These are phyloP conservation scores for Dendrothele bispora DNA, from an alignment of 768 basidiomycete species.

Conservation along the genomic window DNA sequence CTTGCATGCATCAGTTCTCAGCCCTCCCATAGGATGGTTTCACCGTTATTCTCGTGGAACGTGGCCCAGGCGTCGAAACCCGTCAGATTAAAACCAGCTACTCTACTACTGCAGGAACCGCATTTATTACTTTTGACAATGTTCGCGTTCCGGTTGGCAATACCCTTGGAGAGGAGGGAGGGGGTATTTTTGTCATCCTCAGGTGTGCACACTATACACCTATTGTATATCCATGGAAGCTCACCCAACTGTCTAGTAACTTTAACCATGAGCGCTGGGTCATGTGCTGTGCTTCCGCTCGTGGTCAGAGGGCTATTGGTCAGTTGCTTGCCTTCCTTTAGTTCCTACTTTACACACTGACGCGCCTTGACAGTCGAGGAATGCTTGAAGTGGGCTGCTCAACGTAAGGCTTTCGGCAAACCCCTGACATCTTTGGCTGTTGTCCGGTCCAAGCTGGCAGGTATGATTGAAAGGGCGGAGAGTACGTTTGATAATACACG, in stretches of 20 bases:
- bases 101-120: slow-evolving; percentile 81
- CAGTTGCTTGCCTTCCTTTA: neutral
- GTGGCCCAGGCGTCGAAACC: slow-evolving; percentile 80
- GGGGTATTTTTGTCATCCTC: slow-evolving; percentile 56
- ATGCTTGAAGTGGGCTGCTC: slow-evolving; percentile 77
- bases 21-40: slow-evolving; percentile 49
- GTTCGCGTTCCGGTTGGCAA: slow-evolving; percentile 85
- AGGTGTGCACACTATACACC: slow-evolving; percentile 27
- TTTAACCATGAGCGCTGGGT: slow-evolving; percentile 97
- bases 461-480: slow-evolving; percentile 64
- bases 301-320: slow-evolving; percentile 46
- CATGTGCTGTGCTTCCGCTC: slow-evolving; percentile 72
- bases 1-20: neutral
- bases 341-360: neutral
- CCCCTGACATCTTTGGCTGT: slow-evolving; percentile 82
- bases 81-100: slow-evolving; percentile 84
- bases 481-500: slow-evolving; percentile 46
- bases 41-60: slow-evolving; percentile 84
- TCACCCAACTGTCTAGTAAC: slow-evolving; percentile 49
- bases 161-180: slow-evolving; percentile 77
- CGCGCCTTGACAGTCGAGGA: slow-evolving; percentile 33
- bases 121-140: slow-evolving; percentile 74
- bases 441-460: slow-evolving; percentile 84
- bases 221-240: neutral
- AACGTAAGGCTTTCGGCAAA: slow-evolving; percentile 90